These are phyloP conservation scores for Ceratocystiopsis brevicomis DNA, from an alignment of 2,329 filamentous ascomycete species.

Conservation along the genomic window DNA sequence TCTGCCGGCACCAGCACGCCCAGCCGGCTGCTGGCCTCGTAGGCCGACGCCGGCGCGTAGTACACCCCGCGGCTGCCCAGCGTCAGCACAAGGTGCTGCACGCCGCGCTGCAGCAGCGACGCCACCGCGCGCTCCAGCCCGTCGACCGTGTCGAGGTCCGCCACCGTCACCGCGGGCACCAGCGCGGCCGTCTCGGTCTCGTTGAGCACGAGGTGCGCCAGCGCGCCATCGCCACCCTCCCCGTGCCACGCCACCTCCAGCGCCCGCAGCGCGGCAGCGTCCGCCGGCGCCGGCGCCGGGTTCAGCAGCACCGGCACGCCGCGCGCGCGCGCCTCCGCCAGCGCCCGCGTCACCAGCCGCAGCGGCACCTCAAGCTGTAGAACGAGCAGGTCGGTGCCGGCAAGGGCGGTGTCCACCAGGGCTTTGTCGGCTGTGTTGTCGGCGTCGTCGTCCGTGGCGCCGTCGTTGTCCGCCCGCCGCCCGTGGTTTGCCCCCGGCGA, in stretches of 20 bases:
- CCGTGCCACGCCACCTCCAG: conserved; percentile 20
- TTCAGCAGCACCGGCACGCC: conserved; percentile 45
- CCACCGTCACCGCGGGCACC: conserved; percentile 25
- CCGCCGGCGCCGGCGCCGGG: conserved; percentile 52
- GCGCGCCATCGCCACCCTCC: conserved; percentile 23
- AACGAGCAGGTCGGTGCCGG: conserved; percentile 31
- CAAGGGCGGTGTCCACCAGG: conserved; percentile 11
- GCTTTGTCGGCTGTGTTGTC: conserved; percentile 15
- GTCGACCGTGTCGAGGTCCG: conserved; percentile 17
- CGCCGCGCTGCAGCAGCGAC: conserved; percentile 43
- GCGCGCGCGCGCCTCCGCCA: conserved; percentile 20
- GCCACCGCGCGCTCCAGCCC: conserved; percentile 21
- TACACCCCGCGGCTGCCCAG: conserved; percentile 66
- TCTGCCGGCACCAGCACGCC: conserved; percentile 39
- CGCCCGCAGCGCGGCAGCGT: conserved; percentile 29
- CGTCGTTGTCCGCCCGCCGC: conserved; percentile 12
- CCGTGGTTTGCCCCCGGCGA: conserved; percentile 50
- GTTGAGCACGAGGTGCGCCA: conserved; percentile 54
- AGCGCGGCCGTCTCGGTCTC: conserved; percentile 53
- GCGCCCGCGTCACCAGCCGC: conserved; percentile 29
- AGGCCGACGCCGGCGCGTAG: conserved; percentile 27
- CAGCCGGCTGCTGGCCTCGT: conserved; percentile 13
- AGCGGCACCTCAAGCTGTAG: conserved; percentile 42
- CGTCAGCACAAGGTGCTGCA: conserved; percentile 64
- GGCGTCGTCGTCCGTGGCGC: conserved; percentile 18